Evolutionary conservation across 83 land plant genomes (phyloP).

Genomic region (Diphasiastrum complanatum): DNA sequence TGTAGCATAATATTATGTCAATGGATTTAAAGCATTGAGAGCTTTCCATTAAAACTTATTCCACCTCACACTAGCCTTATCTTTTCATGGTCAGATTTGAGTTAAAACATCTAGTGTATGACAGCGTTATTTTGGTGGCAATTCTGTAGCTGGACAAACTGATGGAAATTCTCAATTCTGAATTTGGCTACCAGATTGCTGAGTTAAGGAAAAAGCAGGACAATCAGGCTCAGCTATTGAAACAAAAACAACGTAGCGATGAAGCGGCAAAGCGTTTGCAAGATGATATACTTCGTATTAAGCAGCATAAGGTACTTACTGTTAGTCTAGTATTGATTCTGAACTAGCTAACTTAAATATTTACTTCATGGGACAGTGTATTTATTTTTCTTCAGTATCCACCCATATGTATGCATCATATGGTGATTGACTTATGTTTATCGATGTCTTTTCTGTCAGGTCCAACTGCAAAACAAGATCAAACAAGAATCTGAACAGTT

Average conservation of each 20-base stretch:
- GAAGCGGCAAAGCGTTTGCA: slow-evolving; percentile 89
- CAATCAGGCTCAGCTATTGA: slow-evolving; percentile 77
- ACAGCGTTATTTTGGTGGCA: no score
- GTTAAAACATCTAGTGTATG: no score
- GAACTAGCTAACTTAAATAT: neutral
- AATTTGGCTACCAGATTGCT: slow-evolving; percentile 50
- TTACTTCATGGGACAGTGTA: no score
- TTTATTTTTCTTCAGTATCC: no score
- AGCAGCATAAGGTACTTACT: slow-evolving; percentile 67
- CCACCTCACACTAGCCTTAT: no score
- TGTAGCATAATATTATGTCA: no score
- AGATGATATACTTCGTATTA: slow-evolving; percentile 93
- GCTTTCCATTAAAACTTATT: neutral
- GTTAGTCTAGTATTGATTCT: neutral
- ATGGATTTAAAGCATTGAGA: neutral
- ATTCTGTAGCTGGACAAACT: neutral
- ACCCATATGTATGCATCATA: neutral
- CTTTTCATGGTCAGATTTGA: no score
- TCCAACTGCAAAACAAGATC: slow-evolving; percentile 93
- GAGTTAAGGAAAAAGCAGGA: slow-evolving; percentile 95
- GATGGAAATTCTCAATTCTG: neutral
- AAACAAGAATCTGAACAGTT: slow-evolving; percentile 98
- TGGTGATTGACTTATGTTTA: neutral
- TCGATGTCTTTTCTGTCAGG: slow-evolving; percentile 38
- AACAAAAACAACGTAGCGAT: slow-evolving; percentile 92